Conservation (phyloP, 371 early-diverging fungal genomes). For the Blastocladiella emersonii region DNA sequence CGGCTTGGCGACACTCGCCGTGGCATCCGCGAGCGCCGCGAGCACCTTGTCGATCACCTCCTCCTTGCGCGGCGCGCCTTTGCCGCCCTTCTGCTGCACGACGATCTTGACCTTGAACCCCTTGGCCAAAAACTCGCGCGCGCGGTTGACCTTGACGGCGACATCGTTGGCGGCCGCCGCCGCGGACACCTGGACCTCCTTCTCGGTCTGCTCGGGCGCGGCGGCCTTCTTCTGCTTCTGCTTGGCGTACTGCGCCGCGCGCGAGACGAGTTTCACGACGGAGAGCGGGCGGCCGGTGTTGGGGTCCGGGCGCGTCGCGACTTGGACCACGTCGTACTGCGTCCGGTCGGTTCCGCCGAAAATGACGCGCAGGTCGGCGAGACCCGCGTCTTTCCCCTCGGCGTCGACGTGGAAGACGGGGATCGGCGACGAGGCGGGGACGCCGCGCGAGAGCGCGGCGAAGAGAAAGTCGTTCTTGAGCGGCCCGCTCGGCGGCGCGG, state of each 20-base stretch:
- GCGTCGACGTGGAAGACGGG: too few species aligned
- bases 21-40: background rate
- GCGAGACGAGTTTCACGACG: background rate
- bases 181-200: background rate
- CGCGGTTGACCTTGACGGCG: background rate
- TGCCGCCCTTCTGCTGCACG: background rate
- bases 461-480: too few species aligned
- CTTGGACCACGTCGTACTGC: background rate
- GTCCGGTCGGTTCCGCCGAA: too few species aligned
- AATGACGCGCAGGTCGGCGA: too few species aligned
- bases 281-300: background rate
- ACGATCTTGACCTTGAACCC: background rate
- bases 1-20: background rate
- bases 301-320: background rate
- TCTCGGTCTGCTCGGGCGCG: background rate
- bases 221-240: background rate
- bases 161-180: background rate
- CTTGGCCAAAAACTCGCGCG: background rate
- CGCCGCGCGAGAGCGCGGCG: too few species aligned
- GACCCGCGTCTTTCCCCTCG: too few species aligned
- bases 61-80: background rate
- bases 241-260: background rate
- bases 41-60: background rate
- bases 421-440: too few species aligned
- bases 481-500: too few species aligned